Evolutionary conservation across 163 green algal genomes (phyloP), one percentile per base, ranked within the genome.

Genomic region (Coccomyxa subellipsoidea): DNA sequence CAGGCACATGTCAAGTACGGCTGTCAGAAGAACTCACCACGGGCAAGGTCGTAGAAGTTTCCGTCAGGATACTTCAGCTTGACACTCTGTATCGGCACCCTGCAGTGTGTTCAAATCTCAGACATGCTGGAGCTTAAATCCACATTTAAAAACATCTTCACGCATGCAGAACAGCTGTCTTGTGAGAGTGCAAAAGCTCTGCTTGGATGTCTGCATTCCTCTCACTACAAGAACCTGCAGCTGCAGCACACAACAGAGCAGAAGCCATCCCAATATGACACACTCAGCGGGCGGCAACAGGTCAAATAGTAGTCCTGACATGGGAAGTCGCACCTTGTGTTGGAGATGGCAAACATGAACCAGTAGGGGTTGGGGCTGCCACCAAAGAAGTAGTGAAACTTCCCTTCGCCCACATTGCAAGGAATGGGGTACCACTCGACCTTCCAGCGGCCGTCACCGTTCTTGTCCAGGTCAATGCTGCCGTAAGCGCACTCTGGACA

Each of bases 401-500:
- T 84, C 38, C 47, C 73, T 78, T 81, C 32, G 54, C 85, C 85
- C 54, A 85, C 80, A 29, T 83, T 79, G 85, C 85, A 89, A 80
- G 77, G 71, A 18, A 85, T 76, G 18, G 79, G 81, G 66, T 84
- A 85, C 85, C 85, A 89, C 80, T 89, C 80, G 27, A 85, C 82
- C 23, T 80, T 53, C 85, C 85, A 89, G 27, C 80, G 38, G 29
- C 85, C 85, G 38, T 89, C 78, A 23, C 85, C 85, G 54, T 81
- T 70, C 25, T 76, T 80, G 69, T 71, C 75, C 23, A 80, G 78
- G n/a, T 88, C 84, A 39, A 88, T 75, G 39, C 34, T 54, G 29
- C 85, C 85, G 37, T 76, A 75, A 39, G 53, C 35, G 72, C 85
- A 89, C 80, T 89, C 85, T n/a, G 85, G 85, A 80, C 85, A 89